These are phyloP conservation scores for Tuber indicum DNA, from an alignment of 495 filamentous ascomycete genomes.

Conservation along the genomic window DNA sequence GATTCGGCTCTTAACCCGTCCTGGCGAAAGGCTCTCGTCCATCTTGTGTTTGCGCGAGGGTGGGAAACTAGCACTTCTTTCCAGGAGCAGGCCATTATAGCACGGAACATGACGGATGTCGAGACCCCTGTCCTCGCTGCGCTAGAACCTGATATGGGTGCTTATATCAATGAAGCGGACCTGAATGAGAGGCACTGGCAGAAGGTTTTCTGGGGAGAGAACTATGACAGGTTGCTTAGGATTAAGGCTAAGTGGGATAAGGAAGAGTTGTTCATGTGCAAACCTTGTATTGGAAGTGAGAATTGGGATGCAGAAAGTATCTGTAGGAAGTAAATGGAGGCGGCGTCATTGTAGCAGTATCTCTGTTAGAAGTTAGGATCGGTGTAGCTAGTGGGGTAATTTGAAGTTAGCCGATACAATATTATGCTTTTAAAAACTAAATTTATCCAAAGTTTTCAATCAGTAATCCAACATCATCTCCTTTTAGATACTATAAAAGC, in stretches of 20 bases:
- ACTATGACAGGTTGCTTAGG: constrained; percentile 44
- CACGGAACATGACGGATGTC: constrained; percentile 45
- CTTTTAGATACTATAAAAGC: neutral
- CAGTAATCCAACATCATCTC: neutral
- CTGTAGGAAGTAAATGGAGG: constrained; percentile 10
- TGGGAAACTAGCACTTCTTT: constrained; percentile 45
- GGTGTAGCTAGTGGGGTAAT: neutral
- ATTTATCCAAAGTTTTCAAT: neutral
- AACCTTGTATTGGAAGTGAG: constrained; percentile 49
- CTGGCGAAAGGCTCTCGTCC: constrained; percentile 47
- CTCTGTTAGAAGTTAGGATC: neutral
- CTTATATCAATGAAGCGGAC: constrained; percentile 51
- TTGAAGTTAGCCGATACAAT: neutral
- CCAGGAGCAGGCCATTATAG: constrained; percentile 40
- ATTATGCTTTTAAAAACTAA: neutral
- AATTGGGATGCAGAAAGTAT: constrained; percentile 39
- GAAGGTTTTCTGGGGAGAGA: constrained; percentile 49
- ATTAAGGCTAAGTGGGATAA: constrained; percentile 51
- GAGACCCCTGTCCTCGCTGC: constrained; percentile 46
- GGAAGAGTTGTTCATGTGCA: constrained; percentile 46
- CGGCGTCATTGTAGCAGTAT: neutral
- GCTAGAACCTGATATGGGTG: constrained; percentile 47
- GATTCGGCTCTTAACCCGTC: constrained; percentile 47
- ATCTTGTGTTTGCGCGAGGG: constrained; percentile 42
- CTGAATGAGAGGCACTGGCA: constrained; percentile 47